Base-by-base conservation (phyloP, 192 early-diverging fungal species). In the Coemansia sp. region DNA sequence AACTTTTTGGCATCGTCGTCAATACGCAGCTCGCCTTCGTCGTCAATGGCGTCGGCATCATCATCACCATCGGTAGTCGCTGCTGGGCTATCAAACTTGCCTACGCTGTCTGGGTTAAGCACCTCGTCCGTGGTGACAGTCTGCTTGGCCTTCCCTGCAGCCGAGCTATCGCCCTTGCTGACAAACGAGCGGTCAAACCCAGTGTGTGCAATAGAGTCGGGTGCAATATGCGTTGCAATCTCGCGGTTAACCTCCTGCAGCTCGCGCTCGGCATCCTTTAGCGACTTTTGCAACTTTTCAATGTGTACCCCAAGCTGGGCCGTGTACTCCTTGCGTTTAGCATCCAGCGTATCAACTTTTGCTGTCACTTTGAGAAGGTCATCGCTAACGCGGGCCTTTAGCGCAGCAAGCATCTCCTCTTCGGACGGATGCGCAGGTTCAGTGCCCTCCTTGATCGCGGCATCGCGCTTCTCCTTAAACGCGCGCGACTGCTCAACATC, bases 101-200 rank as follows among this genome's bases (percentile, higher is more conserved):
- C 68, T 20, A 75, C 61, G 54, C 73, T 71, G 50, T 24, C 51
- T 0, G 78, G 78, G 57, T 90, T 91, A 49, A 91, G 75, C 1
- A 88, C 84, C 64, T 92, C 89, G 19, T 88, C 78, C 1, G 88
- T 83, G 19, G 85, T 84, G 10, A 75, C 69, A 3, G 83, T 88
- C 16, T 20, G 32, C 37, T 19, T 58, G 23, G 16, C 51, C 9
- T 38, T 58, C 12, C 23, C 57, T 1, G 9, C 19, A 1, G 52
- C 23, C 26, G 53, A 47, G 29, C 43, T 13, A 41, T 41, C 39
- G 41, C 19, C 16, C 11, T 58, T 64, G 49, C 62, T 83, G n/a
- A 88, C 85, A 68, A 77, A 84, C 9, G 88, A 88, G 53, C 85
- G 86, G 59, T 89, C 83, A 55, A 88, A 88, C 2, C 85, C 84